Evolutionary conservation across 345 rosid genomes (phyloP).

Genomic region (Gossypium anomalum): DNA sequence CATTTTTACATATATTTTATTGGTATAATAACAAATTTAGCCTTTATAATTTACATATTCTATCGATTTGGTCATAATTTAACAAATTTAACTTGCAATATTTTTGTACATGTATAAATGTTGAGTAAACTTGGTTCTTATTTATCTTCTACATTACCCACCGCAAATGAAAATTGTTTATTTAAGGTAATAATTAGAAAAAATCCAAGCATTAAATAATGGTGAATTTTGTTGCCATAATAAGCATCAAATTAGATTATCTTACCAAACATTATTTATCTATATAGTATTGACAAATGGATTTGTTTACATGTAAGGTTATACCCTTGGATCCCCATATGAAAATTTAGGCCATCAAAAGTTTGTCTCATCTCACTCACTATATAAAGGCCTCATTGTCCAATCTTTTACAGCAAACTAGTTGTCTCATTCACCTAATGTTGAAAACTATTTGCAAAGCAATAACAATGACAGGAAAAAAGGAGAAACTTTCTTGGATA

Average conservation of each 20-base stretch:
- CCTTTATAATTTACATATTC: no score
- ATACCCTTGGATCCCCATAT: no score
- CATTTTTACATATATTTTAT: no score
- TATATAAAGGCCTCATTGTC: neutral
- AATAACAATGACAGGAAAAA: constrained; percentile 42
- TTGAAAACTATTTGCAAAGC: neutral
- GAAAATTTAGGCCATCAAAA: neutral
- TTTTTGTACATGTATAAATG: no score
- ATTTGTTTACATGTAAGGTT: constrained; percentile 10
- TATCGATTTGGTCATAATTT: no score
- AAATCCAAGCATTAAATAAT: constrained; percentile 9
- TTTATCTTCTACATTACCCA: no score
- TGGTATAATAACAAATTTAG: no score
- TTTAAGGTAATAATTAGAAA: no score
- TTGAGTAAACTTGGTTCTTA: no score
- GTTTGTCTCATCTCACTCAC: neutral
- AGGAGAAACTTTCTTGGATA: constrained; percentile 38
- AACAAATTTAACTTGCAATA: no score
- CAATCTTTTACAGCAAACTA: no score
- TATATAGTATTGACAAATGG: constrained; percentile 6
- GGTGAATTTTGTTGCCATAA: neutral
- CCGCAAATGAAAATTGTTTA: no score
- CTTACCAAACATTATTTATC: constrained; percentile 6
- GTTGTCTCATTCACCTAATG: neutral
- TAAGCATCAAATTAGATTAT: constrained; percentile 6